Base-by-base conservation (phyloP, 1,139 yeast species). In the Scheffersomyces illinoinensis region DNA sequence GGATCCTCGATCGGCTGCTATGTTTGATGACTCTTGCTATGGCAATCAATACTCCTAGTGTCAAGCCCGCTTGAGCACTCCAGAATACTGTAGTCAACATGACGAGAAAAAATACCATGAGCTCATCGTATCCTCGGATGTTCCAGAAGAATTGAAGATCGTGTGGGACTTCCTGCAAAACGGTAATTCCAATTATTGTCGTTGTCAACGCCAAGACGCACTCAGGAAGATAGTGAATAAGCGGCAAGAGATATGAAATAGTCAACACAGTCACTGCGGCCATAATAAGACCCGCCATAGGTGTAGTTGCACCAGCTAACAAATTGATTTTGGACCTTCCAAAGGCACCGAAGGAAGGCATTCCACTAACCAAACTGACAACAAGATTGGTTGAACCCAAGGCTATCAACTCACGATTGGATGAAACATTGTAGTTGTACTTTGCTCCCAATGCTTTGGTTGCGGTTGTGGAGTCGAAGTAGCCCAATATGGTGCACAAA, bases 301-400 rank as follows among this genome's bases (percentile, higher is more conserved):
- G 78, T 3, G 78, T 66, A 20, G 70, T 69, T 10, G 78, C 78
- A 1, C 79, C 79, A 0, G 78, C 72, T 53, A 74, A 61, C 19
- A 74, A 66, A 58, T 74, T 74, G 53, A 76, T 72, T 59, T 73
- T 75, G 14, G 78, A 75, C 55, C 79, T 68, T n/a, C 79, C 79
- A 57, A 75, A 67, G 0, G 77, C 78, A 1, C 78, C 78, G 63
- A 75, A 76, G 8, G 77, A 71, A 8, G 79, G 79, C 23, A 76
- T 62, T 0, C 76, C 78, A 52, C 77, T 73, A 20, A 74, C 65
- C 43, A 73, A 60, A n/a, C 76, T 64, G 17, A 68, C 68, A 2
- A 71, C 67, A 21, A 73, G 57, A 59, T 76, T 76, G 24, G 75
- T 68, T 1, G 69, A 62, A 0, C 79, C 78, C 49, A 76, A 66